Conservation (phyloP, 1,139 yeast genomes). For the Yamadazyma atlantica region DNA sequence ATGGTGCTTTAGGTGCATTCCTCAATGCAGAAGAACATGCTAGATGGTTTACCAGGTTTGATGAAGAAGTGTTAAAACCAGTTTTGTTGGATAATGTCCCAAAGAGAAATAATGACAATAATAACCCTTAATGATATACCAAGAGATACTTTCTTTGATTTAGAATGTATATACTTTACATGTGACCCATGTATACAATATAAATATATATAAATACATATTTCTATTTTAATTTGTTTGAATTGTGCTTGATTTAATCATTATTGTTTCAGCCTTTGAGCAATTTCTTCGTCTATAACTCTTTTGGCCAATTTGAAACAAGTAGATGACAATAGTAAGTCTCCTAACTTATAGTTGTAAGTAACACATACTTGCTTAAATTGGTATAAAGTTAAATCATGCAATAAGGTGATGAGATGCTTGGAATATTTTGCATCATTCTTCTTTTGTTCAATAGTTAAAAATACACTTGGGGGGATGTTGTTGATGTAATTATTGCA, state of each 20-base stretch:
- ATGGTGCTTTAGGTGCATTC: conserved; percentile 43
- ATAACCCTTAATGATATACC: conserved; percentile 8
- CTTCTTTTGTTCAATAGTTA: conserved; percentile 26
- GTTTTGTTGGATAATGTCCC: conserved; percentile 70
- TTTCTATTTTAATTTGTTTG: neutral
- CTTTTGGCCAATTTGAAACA: conserved; percentile 69
- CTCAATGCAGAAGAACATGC: conserved; percentile 73
- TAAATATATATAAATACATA: neutral
- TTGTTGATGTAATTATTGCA: conserved; percentile 37
- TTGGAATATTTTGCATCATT: conserved; percentile 20
- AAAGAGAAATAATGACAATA: conserved; percentile 14
- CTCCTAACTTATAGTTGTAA: conserved; percentile 62
- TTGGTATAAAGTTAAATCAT: conserved; percentile 62
- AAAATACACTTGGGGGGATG: conserved; percentile 48
- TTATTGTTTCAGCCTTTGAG: conserved; percentile 32
- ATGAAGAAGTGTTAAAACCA: conserved; percentile 94
- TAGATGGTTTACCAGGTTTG: conserved; percentile 90
- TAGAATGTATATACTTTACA: conserved; percentile 3
- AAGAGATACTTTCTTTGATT: neutral
- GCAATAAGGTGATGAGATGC: conserved; percentile 53
- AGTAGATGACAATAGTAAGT: conserved; percentile 58
- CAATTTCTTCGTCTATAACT: conserved; percentile 67
- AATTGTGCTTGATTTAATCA: too few species aligned
- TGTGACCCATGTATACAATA: conserved; percentile 1
- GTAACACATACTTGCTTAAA: conserved; percentile 63